These are phyloP conservation scores for Alliaria petiolata DNA, from an alignment of 345 rosid genomes.

Conservation along the genomic window DNA sequence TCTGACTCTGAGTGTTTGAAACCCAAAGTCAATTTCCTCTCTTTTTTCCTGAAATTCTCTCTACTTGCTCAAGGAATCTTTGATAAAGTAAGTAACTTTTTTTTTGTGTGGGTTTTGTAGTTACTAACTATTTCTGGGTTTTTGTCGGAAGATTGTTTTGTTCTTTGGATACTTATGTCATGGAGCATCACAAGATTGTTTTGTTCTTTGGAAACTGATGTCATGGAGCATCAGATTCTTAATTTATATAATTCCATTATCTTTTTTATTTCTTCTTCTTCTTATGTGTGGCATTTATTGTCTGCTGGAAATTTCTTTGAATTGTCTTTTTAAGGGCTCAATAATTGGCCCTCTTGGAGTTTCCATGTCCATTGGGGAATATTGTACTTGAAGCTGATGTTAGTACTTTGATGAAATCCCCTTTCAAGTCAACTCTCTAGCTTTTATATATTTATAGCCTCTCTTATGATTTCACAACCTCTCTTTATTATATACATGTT, in stretches of 20 bases:
- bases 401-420: conserved; percentile 26
- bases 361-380: conserved; percentile 35
- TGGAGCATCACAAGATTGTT: conserved; percentile 21
- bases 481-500: conserved; percentile 42
- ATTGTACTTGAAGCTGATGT: conserved; percentile 35
- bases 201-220: conserved; percentile 30
- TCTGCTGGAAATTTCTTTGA: conserved; percentile 5
- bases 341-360: conserved; percentile 30
- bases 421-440: conserved; percentile 34
- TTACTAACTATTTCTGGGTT: conserved; percentile 26
- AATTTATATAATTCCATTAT: background rate
- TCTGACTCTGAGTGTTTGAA: no score
- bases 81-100: conserved; percentile 42
- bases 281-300: conserved; percentile 20
- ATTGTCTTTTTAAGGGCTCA: conserved; percentile 13
- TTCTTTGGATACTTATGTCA: conserved; percentile 31
- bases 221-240: conserved; percentile 31
- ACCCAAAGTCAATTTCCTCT: conserved; percentile 21
- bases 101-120: background rate
- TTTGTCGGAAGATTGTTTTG: conserved; percentile 13
- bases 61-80: conserved; percentile 30
- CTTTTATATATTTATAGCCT: conserved; percentile 24
- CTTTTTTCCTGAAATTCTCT: background rate
- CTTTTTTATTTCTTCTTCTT: no score
- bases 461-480: conserved; percentile 20